Base-by-base conservation (phyloP, 305 asterid genomes). In the Galium porrigens region DNA sequence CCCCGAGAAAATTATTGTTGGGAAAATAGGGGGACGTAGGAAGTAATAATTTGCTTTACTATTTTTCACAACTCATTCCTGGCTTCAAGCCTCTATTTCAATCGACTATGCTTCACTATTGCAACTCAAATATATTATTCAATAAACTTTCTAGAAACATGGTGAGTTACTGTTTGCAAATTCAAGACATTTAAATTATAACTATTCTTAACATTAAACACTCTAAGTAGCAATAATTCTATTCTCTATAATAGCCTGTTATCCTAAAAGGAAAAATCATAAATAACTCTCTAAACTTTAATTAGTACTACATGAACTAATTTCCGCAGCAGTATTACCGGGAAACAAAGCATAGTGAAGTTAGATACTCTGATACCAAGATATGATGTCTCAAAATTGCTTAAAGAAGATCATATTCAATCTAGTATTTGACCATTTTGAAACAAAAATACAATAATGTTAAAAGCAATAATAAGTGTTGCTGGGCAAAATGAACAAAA, bases 401-500 rank as follows among this genome's bases (percentile, higher is more conserved):
- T 54, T 44, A 1, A n/a, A 65, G 15, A 20, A 36, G 20, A 30
- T 17, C 25, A 36, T 30, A 56, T 27, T 11, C 27, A 57, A 15
- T 5, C 2, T 44, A 27, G 22, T 56, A 56, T 12, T 12, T 56
- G 33, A 58, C 63, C 18, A 6, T 37, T 11, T 42, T 44, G 11
- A 42, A 15, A 17, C 37, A 22, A 22, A 17, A 10, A 5, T 22
- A 37, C 18, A 61, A 44, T 18, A 27, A 18, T 29, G 39, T 18
- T 32, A 17, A 33, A 15, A 69, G 37, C 30, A 51, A 36, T 6
- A 17, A 4, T 0, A 10, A 58, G 22, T 27, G 17, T 15, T 37
- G 36, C 36, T 25, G 25, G 48, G 12, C 64, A 41, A 12, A 64
- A 44, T 54, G 27, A 41, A 30, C 53, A 70, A 63, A 33, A n/a